A percentile compares a stretch with the other conserved stretches of the same genome.
phyloP scores from a whole-genome alignment of 1,284 basidiomycete species.

The Xerocomus nothofagi region DNA sequence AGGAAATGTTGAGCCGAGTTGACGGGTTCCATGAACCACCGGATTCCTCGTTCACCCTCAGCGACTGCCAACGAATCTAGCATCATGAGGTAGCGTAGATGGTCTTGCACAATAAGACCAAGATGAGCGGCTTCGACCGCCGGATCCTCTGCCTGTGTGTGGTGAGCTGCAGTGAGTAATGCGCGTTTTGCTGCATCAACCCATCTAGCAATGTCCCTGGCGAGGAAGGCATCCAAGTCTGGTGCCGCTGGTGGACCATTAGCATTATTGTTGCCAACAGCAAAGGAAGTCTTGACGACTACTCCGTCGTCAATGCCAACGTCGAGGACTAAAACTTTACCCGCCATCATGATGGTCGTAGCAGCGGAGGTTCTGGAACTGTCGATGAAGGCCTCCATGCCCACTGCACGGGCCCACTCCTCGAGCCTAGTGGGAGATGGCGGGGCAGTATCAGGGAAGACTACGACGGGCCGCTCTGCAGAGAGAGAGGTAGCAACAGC shows the following conservation, averaged over 20 bases:
- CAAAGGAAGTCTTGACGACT: constrained; percentile 70
- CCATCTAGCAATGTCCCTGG: constrained; percentile 53
- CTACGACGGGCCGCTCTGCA: constrained; percentile 14
- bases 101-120: constrained; percentile 48
- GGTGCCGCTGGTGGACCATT: constrained; percentile 44
- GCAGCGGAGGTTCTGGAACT: constrained; percentile 39
- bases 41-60: constrained; percentile 61
- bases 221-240: constrained; percentile 60
- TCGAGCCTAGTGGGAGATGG: constrained; percentile 47
- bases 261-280: constrained; percentile 48
- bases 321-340: constrained; percentile 76
- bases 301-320: constrained; percentile 56
- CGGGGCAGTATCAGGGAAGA: constrained; percentile 32
- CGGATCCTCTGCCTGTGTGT: constrained; percentile 38
- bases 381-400: constrained; percentile 74
- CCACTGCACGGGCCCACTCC: constrained; percentile 57
- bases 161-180: constrained; percentile 35
- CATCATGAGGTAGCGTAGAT: constrained; percentile 69
- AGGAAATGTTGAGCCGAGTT: constrained; percentile 25
- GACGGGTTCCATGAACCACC: constrained; percentile 71
- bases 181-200: constrained; percentile 60
- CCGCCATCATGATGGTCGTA: constrained; percentile 63
- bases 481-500: constrained; percentile 24
- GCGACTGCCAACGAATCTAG: constrained; percentile 66
- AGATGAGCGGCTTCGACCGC: constrained; percentile 44